Percentiles rank a stretch among this genome's conserved stretches.
These are phyloP conservation scores for Aulographum hederae DNA, from an alignment of 2,329 filamentous ascomycete species.

Conservation along the genomic window DNA sequence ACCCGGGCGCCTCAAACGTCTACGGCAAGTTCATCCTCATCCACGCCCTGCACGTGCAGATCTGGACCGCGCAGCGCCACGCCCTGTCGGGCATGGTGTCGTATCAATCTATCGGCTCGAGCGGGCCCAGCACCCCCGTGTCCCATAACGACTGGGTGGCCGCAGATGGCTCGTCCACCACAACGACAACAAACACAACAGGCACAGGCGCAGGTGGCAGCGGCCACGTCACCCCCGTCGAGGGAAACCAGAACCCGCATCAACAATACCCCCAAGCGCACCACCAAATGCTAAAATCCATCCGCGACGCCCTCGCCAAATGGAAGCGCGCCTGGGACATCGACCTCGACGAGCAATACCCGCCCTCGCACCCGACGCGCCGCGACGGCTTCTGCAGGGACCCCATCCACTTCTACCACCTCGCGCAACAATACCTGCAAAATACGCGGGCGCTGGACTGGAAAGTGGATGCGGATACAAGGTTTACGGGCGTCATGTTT, in stretches of 20 bases:
- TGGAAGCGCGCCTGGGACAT: constrained; percentile 57
- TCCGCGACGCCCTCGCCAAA: constrained; percentile 39
- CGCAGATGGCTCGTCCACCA: constrained; percentile 9
- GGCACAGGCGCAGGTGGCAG: constrained; percentile 6
- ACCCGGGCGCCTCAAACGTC: constrained; percentile 34
- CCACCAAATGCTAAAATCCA: constrained; percentile 13
- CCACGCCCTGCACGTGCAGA: constrained; percentile 46
- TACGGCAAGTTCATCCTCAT: constrained; percentile 60
- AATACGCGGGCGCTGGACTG: constrained; percentile 32
- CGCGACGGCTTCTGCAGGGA: constrained; percentile 55
- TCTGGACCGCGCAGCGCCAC: constrained; percentile 32
- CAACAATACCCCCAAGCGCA: constrained; percentile 23
- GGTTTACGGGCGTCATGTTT: constrained; percentile 33
- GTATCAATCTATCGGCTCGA: constrained; percentile 8
- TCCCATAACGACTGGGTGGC: constrained; percentile 39
- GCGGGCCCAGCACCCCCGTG: constrained; percentile 36
- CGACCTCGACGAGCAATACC: constrained; percentile 52
- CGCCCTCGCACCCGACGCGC: constrained; percentile 21
- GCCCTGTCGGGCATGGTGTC: constrained; percentile 1
- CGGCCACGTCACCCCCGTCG: constrained; percentile 24
- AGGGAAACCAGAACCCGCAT: constrained; percentile 19
- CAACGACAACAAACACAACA: constrained; percentile 10
- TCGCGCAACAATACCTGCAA: constrained; percentile 47
- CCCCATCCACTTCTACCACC: constrained; percentile 55
- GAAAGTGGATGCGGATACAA: constrained; percentile 35